These are phyloP conservation scores for Penicillium cinerascens DNA, from an alignment of 495 filamentous ascomycete genomes.

Conservation along the genomic window DNA sequence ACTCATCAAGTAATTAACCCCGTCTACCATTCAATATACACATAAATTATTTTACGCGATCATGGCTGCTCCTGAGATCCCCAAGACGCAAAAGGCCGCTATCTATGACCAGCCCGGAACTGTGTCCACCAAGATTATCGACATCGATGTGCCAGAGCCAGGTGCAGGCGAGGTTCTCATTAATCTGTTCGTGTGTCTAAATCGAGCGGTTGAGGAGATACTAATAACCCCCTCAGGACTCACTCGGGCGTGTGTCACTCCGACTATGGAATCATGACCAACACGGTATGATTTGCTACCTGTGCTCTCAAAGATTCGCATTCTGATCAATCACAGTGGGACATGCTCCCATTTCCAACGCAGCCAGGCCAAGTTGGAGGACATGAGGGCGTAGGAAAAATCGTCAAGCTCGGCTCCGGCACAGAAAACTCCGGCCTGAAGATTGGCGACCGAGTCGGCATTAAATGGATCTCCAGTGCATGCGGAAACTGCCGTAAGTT, in stretches of 20 bases:
- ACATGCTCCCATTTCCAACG: slow-evolving; percentile 57
- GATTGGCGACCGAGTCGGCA: slow-evolving; percentile 62
- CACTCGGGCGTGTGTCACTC: slow-evolving; percentile 71
- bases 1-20: background rate
- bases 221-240: slow-evolving; percentile 40
- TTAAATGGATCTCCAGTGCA: slow-evolving; percentile 52
- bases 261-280: slow-evolving; percentile 61
- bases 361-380: slow-evolving; percentile 63
- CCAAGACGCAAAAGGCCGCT: slow-evolving; percentile 62
- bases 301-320: background rate
- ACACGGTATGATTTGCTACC: slow-evolving; percentile 31
- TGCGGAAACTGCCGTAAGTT: slow-evolving; percentile 48
- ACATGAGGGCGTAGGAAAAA: slow-evolving; percentile 58
- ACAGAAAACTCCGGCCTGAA: slow-evolving; percentile 53
- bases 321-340: slow-evolving; percentile 40
- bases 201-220: background rate
- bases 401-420: slow-evolving; percentile 57
- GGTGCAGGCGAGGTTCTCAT: slow-evolving; percentile 62
- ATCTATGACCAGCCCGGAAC: slow-evolving; percentile 68
- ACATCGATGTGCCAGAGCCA: slow-evolving; percentile 64
- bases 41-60: background rate
- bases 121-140: slow-evolving; percentile 64
- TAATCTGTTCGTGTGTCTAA: slow-evolving; percentile 47
- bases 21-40: background rate
- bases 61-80: slow-evolving; percentile 43